phyloP scores from a whole-genome alignment of 2,329 filamentous ascomycete species.

The Colletotrichum costaricense region DNA sequence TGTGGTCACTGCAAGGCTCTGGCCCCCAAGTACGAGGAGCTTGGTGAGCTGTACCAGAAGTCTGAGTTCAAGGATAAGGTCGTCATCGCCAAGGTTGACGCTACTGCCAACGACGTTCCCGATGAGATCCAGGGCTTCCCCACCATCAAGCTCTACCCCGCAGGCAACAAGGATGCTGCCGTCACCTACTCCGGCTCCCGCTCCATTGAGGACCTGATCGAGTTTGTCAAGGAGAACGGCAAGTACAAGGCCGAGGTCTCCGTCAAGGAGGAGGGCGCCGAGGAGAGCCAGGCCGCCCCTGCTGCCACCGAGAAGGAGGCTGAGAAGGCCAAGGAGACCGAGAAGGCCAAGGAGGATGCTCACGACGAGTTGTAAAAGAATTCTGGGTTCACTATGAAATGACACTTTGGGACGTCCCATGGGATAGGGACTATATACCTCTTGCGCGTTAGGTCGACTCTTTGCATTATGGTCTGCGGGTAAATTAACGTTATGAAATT shows the following conservation, averaged over 20 bases:
- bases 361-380: conserved; percentile 82
- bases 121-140: conserved; percentile 98
- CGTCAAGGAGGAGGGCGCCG: conserved; percentile 64
- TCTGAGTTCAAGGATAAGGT: conserved; percentile 86
- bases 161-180: conserved; percentile 86
- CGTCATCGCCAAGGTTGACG: conserved; percentile 96
- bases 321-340: conserved; percentile 57
- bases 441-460: conserved; percentile 34
- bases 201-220: conserved; percentile 89
- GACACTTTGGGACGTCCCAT: conserved; percentile 32
- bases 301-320: conserved; percentile 62
- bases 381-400: conserved; percentile 33
- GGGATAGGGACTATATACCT: conserved; percentile 39
- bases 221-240: conserved; percentile 95
- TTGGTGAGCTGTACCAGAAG: conserved; percentile 81
- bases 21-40: conserved; percentile 95
- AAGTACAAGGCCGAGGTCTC: conserved; percentile 83
- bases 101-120: conserved; percentile 94
- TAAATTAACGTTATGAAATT: conserved; percentile 30
- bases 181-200: conserved; percentile 89
- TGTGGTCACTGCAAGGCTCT: conserved; percentile 99
- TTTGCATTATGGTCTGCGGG: conserved; percentile 33
- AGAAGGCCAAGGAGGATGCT: conserved; percentile 56
- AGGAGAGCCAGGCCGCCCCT: conserved; percentile 63
- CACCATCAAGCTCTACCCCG: conserved; percentile 97